Evolutionary conservation across 768 basidiomycete genomes (phyloP).

Genomic region (Heimioporus sp.): DNA sequence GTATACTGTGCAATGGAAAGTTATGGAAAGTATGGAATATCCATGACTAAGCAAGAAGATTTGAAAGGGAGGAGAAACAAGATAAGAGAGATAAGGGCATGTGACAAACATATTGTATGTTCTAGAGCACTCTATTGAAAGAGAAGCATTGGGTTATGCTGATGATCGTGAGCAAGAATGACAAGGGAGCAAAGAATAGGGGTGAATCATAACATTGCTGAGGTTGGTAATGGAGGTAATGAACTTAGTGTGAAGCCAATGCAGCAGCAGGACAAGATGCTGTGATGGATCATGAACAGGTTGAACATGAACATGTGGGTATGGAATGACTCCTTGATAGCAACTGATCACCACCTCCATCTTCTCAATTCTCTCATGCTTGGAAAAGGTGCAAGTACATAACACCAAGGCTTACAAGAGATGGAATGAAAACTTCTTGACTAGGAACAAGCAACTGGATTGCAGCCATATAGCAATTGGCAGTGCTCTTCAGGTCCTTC

Average conservation of each 20-base stretch:
- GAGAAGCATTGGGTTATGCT: too few relatives aligned
- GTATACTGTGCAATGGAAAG: too few relatives aligned
- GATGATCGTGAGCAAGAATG: too few relatives aligned
- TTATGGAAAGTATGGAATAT: too few relatives aligned
- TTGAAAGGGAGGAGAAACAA: too few relatives aligned
- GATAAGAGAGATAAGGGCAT: too few relatives aligned
- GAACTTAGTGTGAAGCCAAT: constrained; percentile 73
- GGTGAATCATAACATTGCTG: too few relatives aligned
- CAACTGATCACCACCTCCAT: constrained; percentile 20
- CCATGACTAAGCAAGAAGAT: too few relatives aligned
- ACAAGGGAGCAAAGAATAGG: too few relatives aligned
- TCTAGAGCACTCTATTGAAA: too few relatives aligned
- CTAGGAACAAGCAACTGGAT: constrained; percentile 16
- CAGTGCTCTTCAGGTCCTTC: constrained; percentile 24
- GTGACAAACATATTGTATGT: too few relatives aligned
- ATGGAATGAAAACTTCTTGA: constrained; percentile 6
- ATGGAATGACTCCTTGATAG: constrained; percentile 17
- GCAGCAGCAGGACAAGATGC: constrained; percentile 83
- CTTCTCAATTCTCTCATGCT: too few relatives aligned
- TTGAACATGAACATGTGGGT: constrained; percentile 79
- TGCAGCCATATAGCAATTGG: constrained; percentile 7
- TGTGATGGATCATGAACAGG: constrained; percentile 79
- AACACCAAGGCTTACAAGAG: constrained; percentile 12
- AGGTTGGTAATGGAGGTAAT: constrained; percentile 86
- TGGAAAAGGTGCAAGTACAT: constrained; percentile 4